phyloP scores from a whole-genome alignment of 768 basidiomycete species.

The Boletales sp. region DNA sequence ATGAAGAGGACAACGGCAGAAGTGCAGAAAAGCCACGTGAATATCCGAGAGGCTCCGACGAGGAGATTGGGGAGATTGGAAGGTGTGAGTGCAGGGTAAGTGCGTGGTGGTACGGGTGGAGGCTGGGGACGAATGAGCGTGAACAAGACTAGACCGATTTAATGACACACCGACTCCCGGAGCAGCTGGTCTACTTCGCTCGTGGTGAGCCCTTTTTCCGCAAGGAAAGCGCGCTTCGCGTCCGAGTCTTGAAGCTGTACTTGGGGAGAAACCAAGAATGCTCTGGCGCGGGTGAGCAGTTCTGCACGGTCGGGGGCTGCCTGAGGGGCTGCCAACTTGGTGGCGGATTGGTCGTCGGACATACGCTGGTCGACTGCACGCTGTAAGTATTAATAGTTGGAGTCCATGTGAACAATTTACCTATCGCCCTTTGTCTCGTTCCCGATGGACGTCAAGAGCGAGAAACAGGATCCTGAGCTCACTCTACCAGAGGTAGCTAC shows the following conservation, averaged over 20 bases:
- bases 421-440: too few relatives aligned
- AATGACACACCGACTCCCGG: conserved; percentile 47
- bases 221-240: conserved; percentile 61
- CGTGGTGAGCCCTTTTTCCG: conserved; percentile 66
- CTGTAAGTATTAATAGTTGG: background rate
- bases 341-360: conserved; percentile 11
- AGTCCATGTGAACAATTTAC: too few relatives aligned
- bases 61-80: conserved; percentile 67
- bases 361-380: conserved; percentile 3
- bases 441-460: conserved; percentile 5
- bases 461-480: background rate
- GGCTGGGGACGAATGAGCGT: conserved; percentile 20
- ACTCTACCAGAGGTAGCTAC: conserved; percentile 11
- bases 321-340: background rate
- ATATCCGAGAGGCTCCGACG: conserved; percentile 55
- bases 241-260: conserved; percentile 51
- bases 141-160: background rate
- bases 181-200: conserved; percentile 58
- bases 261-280: conserved; percentile 66
- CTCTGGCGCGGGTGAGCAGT: conserved; percentile 52
- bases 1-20: conserved; percentile 55
- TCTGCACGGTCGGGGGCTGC: conserved; percentile 33
- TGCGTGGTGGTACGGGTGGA: conserved; percentile 63
- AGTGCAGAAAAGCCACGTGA: conserved; percentile 65
- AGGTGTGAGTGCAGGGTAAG: conserved; percentile 67